Evolutionary conservation across 73 alveolate species (phyloP).

Genomic region (Paramecium tetraurelia): DNA sequence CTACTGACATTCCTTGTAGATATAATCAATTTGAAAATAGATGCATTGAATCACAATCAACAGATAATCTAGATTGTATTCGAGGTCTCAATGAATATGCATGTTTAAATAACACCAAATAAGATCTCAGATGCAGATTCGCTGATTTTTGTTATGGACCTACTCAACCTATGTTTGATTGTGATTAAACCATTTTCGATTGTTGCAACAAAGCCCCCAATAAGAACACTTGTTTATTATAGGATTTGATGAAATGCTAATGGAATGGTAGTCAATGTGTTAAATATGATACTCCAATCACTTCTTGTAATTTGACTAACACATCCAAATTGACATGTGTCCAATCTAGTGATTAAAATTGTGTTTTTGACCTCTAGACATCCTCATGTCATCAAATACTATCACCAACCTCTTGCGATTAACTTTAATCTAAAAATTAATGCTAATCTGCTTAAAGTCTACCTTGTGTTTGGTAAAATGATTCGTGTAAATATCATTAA

Average conservation of each 20-base stretch:
- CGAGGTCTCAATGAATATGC: conserved; percentile 17
- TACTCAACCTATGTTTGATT: neutral
- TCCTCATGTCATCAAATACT: neutral
- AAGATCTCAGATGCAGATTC: neutral
- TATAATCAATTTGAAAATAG: neutral
- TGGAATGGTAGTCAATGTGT: neutral
- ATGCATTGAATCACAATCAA: neutral
- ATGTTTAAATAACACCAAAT: neutral
- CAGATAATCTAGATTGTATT: neutral
- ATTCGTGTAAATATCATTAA: neutral
- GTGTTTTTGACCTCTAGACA: neutral
- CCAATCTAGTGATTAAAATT: neutral
- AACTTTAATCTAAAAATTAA: neutral
- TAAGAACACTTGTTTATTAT: neutral
- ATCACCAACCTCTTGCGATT: neutral
- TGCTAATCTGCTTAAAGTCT: neutral
- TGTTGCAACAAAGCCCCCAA: neutral
- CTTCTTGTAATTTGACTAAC: neutral
- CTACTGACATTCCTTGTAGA: neutral
- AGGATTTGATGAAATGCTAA: neutral
- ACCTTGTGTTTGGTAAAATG: neutral
- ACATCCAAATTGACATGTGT: neutral
- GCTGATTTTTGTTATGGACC: neutral
- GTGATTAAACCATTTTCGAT: neutral
- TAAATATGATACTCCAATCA: neutral